phyloP scores from a whole-genome alignment of 2,329 filamentous ascomycete species.

The Pestalotiopsis fici region DNA sequence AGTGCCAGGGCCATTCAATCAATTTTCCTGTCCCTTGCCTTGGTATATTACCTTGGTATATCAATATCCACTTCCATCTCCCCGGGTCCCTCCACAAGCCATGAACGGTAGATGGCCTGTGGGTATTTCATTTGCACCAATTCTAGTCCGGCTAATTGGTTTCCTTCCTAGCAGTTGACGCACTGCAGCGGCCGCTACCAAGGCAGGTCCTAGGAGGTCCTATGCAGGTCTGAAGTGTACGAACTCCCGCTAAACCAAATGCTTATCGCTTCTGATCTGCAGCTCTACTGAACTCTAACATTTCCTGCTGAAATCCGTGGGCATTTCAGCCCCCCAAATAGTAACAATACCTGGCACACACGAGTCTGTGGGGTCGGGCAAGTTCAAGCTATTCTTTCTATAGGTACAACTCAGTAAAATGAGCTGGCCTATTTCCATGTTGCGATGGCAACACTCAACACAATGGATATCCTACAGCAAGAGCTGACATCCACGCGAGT shows the following conservation, averaged over 20 bases:
- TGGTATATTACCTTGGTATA: not conserved
- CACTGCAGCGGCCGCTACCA: not conserved
- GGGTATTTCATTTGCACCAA: not conserved
- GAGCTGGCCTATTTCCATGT: too few species aligned
- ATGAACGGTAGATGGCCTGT: not conserved
- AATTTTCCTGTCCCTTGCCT: not conserved
- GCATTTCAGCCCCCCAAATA: not conserved
- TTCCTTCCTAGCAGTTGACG: not conserved
- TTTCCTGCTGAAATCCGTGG: not conserved
- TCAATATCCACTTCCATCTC: not conserved
- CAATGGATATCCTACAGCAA: too few species aligned
- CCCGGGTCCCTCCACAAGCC: not conserved
- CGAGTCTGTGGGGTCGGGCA: too few species aligned
- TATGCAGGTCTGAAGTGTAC: not conserved
- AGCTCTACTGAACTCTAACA: not conserved
- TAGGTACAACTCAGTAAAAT: too few species aligned
- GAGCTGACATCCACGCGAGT: too few species aligned
- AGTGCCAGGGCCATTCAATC: not conserved
- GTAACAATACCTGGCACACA: not conserved
- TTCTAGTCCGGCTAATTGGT: not conserved
- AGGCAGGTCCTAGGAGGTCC: not conserved
- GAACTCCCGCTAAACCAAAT: not conserved
- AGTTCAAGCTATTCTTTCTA: too few species aligned
- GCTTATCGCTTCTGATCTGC: slow-evolving; percentile 4
- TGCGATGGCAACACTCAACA: too few species aligned